Conservation (phyloP, 73 alveolate genomes). For the Diophrys sp. region DNA sequence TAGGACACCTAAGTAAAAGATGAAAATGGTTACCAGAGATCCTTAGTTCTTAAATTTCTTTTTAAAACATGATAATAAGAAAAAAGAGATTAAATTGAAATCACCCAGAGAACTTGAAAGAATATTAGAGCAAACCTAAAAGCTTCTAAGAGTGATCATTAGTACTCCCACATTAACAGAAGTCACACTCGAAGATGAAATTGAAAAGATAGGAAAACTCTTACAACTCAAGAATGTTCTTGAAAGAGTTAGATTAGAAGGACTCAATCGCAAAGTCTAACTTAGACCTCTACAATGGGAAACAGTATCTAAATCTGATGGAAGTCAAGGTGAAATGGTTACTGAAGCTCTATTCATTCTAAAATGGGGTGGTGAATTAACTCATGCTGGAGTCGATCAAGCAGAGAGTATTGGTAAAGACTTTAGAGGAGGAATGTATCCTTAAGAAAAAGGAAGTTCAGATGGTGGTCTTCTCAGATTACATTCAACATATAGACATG, state of each 20-base stretch:
- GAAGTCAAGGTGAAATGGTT: constrained; percentile 34
- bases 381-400: constrained; percentile 92
- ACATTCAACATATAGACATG: constrained; percentile 94
- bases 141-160: constrained; percentile 15
- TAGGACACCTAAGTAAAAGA: constrained; percentile 94
- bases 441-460: constrained; percentile 64
- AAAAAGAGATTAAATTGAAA: constrained; percentile 72
- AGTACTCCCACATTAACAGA: constrained; percentile 60
- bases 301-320: constrained; percentile 36
- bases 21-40: constrained; percentile 89
- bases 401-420: constrained; percentile 81
- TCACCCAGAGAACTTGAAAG: constrained; percentile 59
- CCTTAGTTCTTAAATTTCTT: constrained; percentile 67
- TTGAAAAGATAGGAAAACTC: constrained; percentile 77
- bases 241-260: constrained; percentile 81
- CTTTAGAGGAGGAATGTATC: constrained; percentile 83
- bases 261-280: constrained; percentile 69
- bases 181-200: constrained; percentile 66
- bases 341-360: constrained; percentile 71
- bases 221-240: constrained; percentile 86
- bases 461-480: constrained; percentile 88
- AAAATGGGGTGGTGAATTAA: constrained; percentile 96
- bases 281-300: constrained; percentile 56
- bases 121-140: constrained; percentile 53
- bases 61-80: constrained; percentile 59